Evolutionary conservation across 345 rosid species (phyloP).

Genomic region (Streptanthus diversifolius): DNA sequence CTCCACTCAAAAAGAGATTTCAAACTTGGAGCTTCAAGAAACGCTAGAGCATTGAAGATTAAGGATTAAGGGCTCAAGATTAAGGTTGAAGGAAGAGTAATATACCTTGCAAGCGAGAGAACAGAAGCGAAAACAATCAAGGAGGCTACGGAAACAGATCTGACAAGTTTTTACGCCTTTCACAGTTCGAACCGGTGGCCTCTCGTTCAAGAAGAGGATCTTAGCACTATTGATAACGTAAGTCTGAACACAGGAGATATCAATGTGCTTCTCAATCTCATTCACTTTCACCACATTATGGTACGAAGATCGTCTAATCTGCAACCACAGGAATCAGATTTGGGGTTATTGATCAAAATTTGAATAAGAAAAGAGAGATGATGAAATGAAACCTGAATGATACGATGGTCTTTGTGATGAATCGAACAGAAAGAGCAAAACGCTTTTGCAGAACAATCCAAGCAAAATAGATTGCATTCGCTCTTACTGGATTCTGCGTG

Average conservation of each 20-base stretch:
- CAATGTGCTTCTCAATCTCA: conserved; percentile 69
- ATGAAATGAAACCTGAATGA: conserved; percentile 47
- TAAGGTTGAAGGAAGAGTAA: neutral
- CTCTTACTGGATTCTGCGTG: conserved; percentile 60
- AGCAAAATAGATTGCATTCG: conserved; percentile 71
- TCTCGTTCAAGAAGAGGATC: conserved; percentile 66
- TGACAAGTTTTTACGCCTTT: conserved; percentile 70
- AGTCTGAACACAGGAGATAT: conserved; percentile 66
- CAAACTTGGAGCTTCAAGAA: neutral
- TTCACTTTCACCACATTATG: conserved; percentile 72
- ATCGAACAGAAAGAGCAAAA: conserved; percentile 61
- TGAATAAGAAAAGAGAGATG: no score
- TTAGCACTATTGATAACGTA: conserved; percentile 76
- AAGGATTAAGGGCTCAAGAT: no score
- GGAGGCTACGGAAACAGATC: conserved; percentile 66
- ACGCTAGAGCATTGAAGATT: no score
- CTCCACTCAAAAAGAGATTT: no score
- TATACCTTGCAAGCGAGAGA: conserved; percentile 67
- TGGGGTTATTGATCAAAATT: neutral
- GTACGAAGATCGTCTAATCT: conserved; percentile 83
- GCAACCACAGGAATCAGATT: neutral
- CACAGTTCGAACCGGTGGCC: conserved; percentile 69
- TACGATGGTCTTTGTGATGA: conserved; percentile 56
- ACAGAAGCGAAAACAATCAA: conserved; percentile 69
- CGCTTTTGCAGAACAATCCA: conserved; percentile 58